Conservation (phyloP, 371 early-diverging fungal genomes). For the Mortierella sp. region DNA sequence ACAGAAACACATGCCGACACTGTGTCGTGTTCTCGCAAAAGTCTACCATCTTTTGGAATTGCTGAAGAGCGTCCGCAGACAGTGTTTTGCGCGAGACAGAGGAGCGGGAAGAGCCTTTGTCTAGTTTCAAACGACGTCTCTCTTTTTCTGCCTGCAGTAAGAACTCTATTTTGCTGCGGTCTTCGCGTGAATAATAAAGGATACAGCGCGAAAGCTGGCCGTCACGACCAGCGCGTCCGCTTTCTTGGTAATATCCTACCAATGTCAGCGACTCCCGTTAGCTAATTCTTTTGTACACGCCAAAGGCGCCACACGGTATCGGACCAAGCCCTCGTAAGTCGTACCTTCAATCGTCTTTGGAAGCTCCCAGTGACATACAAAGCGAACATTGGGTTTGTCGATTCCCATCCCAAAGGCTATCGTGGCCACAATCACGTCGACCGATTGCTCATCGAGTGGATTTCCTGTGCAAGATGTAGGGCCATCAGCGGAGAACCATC, state of each 20-base stretch:
- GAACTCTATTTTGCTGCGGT: constrained; percentile 73
- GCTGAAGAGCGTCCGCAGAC: constrained; percentile 56
- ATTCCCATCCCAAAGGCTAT: constrained; percentile 99
- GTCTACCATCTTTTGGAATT: constrained; percentile 86
- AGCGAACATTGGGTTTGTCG: constrained; percentile 98
- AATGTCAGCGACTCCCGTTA: background rate
- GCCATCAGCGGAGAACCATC: constrained; percentile 24
- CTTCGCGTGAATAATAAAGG: constrained; percentile 88
- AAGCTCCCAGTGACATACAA: constrained; percentile 95
- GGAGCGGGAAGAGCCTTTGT: constrained; percentile 62
- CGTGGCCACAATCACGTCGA: constrained; percentile 91
- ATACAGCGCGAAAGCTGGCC: constrained; percentile 88
- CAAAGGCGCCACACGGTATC: no score
- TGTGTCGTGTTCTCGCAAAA: constrained; percentile 94
- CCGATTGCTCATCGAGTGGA: constrained; percentile 11
- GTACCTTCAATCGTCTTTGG: constrained; percentile 94
- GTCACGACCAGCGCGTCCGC: constrained; percentile 99
- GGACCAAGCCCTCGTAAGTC: no score
- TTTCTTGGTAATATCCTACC: constrained; percentile 89
- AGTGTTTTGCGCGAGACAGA: background rate
- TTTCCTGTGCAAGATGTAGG: background rate
- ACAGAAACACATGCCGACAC: constrained; percentile 91
- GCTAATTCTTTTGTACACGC: no score
- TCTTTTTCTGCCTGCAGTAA: constrained; percentile 90
- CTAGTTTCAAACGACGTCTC: constrained; percentile 79